Evolutionary conservation across 129 eudicot genomes (phyloP), one percentile per base, ranked within the genome.

Genomic region (Arctium lappa): DNA sequence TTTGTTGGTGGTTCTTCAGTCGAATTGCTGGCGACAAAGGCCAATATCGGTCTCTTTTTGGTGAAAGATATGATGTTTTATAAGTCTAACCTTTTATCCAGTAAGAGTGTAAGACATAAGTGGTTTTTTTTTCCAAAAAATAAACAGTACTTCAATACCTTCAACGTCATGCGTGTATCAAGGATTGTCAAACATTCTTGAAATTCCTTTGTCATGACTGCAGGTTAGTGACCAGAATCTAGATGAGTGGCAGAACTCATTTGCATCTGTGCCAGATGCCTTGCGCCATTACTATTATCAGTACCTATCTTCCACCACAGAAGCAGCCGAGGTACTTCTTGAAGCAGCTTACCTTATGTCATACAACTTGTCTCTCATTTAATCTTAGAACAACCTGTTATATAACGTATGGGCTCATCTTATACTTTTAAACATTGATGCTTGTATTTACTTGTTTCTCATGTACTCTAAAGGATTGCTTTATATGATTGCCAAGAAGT

Each of bases 211-310:
- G 36, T 48, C 15, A 70, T 38, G 44, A 81, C 48, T 78, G 72
- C 88, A 96, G 99, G 99, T 96, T 72, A 89, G 92, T 39, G 95
- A 93, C 85, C 99, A 93, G 86, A 90, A 96, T 85, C 86, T 96
- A 81, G 97, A 96, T 81, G 89, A 86, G 82, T 91, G 98, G 98
- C 87, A 88, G 53, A 93, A 88, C 81, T 93, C 99, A 50, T 86
- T 97, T 87, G 99, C 97, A 77, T 96, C 90, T 87, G 97, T 96
- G 77, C 87, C 97, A 66, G 99, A 96, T 88, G 98, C 99, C 6
- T 80, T 96, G 90, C 98, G 99, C 72, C 99, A 88, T 80, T 96
- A 96, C 89, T 96, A 96, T 88, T 93, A 93, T 82, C 95, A 96
- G 76, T 91, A 90, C 80, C 94, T 96, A 85, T 96, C 97, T 40